Conservation (phyloP, 2,329 filamentous ascomycete species). For the Colletotrichum simmondsii region DNA sequence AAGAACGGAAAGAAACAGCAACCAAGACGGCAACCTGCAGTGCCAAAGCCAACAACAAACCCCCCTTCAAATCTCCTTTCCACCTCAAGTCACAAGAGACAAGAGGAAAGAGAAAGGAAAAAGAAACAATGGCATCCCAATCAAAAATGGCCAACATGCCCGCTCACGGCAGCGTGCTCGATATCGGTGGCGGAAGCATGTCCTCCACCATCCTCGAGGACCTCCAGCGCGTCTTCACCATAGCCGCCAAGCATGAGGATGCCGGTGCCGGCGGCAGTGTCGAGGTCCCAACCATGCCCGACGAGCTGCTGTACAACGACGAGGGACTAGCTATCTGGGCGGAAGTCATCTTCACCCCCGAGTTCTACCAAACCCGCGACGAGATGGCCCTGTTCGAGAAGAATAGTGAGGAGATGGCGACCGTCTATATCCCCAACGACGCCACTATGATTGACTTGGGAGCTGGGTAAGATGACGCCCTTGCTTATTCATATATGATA, state of each 20-base stretch:
- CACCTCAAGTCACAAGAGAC: neutral
- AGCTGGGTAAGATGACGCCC: slow-evolving; percentile 48
- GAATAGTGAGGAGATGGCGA: slow-evolving; percentile 48
- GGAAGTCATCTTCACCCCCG: slow-evolving; percentile 50
- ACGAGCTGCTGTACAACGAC: slow-evolving; percentile 53
- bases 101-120: neutral
- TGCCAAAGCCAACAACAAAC: too few relatives aligned
- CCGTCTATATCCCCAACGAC: slow-evolving; percentile 39
- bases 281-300: slow-evolving; percentile 47
- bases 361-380: slow-evolving; percentile 55
- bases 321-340: slow-evolving; percentile 52
- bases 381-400: slow-evolving; percentile 49
- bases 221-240: slow-evolving; percentile 34
- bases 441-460: slow-evolving; percentile 53
- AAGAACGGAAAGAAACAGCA: neutral
- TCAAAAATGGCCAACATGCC: slow-evolving; percentile 23
- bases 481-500: neutral
- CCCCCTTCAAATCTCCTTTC: neutral
- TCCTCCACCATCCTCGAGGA: slow-evolving; percentile 40
- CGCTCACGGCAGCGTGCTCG: slow-evolving; percentile 46
- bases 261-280: neutral
- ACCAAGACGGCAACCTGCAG: neutral
- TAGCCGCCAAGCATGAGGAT: neutral
- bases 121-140: neutral
- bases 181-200: slow-evolving; percentile 52